phyloP scores from a whole-genome alignment of 495 filamentous ascomycete species.

The Umbilicaria muhlenbergii region DNA sequence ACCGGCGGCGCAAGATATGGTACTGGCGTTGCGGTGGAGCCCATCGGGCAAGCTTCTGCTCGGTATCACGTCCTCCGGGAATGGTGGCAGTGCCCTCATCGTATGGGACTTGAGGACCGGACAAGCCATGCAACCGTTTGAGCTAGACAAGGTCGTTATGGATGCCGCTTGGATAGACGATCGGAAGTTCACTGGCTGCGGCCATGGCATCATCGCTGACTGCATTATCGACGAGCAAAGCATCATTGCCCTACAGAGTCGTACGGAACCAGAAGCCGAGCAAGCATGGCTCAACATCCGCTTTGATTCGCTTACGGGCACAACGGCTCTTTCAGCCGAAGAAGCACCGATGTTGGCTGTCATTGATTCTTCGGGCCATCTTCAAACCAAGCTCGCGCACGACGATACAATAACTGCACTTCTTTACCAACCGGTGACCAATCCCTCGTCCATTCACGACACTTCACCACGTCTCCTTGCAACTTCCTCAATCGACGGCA shows the following conservation, averaged over 20 bases:
- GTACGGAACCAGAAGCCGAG: not conserved
- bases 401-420: conserved; percentile 31
- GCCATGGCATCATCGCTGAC: conserved; percentile 31
- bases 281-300: conserved; percentile 10
- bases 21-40: conserved; percentile 47
- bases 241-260: conserved; percentile 1
- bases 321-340: conserved; percentile 11
- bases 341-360: conserved; percentile 7
- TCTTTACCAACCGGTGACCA: conserved; percentile 12
- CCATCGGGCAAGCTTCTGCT: conserved; percentile 35
- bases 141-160: conserved; percentile 27
- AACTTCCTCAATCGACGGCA: conserved; percentile 39
- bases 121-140: conserved; percentile 10
- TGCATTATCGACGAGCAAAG: conserved; percentile 6
- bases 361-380: conserved; percentile 2
- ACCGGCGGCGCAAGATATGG: conserved; percentile 26
- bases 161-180: conserved; percentile 48
- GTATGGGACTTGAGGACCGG: conserved; percentile 12
- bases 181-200: conserved; percentile 42
- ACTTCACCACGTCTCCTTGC: conserved; percentile 23
- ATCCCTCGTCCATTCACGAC: conserved; percentile 10
- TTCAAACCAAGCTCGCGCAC: conserved; percentile 20
- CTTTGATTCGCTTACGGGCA: conserved; percentile 9
- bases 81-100: conserved; percentile 18
- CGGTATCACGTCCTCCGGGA: conserved; percentile 36